Percentiles rank a stretch among this genome's conserved stretches.
phyloP scores from a whole-genome alignment of 176 grass and related monocot genomes.

The barley (Hordeum vulgare) region MorexV3_pseudomolecules_assembly NC_058520.1:18777914-18778413 shows the following conservation, averaged over 20 bases:
- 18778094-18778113: slow-evolving; percentile 8
- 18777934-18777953: neutral
- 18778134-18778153: neutral
- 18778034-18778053: slow-evolving; percentile 2
- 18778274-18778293: slow-evolving; percentile 6
- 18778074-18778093: slow-evolving; percentile 12
- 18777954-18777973: slow-evolving; percentile 1
- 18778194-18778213: neutral
- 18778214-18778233: neutral
- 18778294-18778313: neutral
- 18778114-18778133: slow-evolving; percentile 8
- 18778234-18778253: neutral
- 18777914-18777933: neutral
- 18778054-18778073: slow-evolving; percentile 20
- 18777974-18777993: slow-evolving; percentile 12
- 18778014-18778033: slow-evolving; percentile 19
- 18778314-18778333: neutral
- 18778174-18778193: slow-evolving; percentile 2
- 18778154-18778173: slow-evolving; percentile 13
- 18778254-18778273: slow-evolving; percentile 11
- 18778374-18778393: no score
- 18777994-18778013: neutral
- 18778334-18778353: neutral
- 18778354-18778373: neutral
- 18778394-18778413: neutral